Evolutionary conservation across 176 grass and related monocot species (phyloP).

Genomic region (Tillandsia fasciculata): DNA sequence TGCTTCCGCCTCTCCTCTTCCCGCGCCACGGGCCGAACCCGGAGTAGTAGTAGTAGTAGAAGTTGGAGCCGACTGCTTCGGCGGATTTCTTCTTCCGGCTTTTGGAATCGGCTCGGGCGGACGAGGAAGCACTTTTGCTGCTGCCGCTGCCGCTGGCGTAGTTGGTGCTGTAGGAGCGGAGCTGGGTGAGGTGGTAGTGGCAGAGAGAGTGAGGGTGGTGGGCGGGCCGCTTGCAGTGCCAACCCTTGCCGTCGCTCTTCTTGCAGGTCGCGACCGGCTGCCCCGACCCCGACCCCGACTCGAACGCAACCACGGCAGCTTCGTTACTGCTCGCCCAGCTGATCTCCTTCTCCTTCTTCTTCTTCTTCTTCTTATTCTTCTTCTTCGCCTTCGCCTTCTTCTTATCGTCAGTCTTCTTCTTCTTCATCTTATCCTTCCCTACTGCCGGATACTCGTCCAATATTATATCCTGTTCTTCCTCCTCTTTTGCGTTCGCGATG

Average conservation of each 20-base stretch:
- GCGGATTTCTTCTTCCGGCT: slow-evolving; percentile 14
- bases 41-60: slow-evolving; percentile 32
- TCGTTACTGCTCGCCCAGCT: too few species aligned
- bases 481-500: too few species aligned
- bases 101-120: not conserved
- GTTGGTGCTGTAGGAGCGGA: slow-evolving; percentile 11
- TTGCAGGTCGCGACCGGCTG: slow-evolving; percentile 14
- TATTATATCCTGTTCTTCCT: too few species aligned
- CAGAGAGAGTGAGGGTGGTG: slow-evolving; percentile 27
- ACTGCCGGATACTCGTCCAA: not conserved
- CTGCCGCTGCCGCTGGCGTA: not conserved
- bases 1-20: slow-evolving; percentile 27
- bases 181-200: slow-evolving; percentile 23
- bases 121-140: not conserved
- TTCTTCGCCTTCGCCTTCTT: not conserved
- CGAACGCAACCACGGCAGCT: too few species aligned
- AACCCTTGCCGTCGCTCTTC: slow-evolving; percentile 42
- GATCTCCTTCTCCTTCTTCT: slow-evolving; percentile 15
- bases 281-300: too few species aligned
- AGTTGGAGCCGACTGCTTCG: not conserved
- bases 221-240: slow-evolving; percentile 21
- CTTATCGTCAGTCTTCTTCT: not conserved
- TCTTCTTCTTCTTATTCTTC: not conserved
- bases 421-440: not conserved
- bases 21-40: slow-evolving; percentile 30